Evolutionary conservation across 345 rosid species (phyloP).

Genomic region (Nasturtium officinale): DNA sequence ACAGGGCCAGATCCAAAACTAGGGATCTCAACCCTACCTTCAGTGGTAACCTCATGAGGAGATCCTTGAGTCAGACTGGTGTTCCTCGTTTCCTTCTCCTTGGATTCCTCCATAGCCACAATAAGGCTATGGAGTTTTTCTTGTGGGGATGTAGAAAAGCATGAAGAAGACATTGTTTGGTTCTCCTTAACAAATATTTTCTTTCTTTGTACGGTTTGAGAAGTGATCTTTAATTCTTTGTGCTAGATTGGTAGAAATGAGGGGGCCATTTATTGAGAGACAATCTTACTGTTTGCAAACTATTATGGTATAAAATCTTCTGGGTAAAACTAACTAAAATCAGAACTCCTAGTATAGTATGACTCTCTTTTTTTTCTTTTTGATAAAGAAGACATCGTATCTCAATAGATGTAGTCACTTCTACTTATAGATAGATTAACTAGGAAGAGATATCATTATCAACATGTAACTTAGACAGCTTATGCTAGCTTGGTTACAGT

Average conservation of each 20-base stretch:
- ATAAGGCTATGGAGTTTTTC: neutral
- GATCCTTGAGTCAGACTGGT: neutral
- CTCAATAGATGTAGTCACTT: constrained; percentile 6
- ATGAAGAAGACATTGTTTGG: constrained; percentile 2
- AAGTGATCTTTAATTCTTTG: constrained; percentile 23
- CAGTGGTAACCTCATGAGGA: constrained; percentile 25
- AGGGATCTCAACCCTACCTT: constrained; percentile 14
- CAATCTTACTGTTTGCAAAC: neutral
- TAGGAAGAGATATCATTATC: too few species aligned
- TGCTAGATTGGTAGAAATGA: too few species aligned
- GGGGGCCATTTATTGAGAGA: too few species aligned
- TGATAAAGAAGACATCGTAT: neutral
- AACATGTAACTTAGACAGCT: too few species aligned
- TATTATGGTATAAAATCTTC: constrained; percentile 40
- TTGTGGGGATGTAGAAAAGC: constrained; percentile 13
- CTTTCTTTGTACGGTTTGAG: neutral
- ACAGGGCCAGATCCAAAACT: constrained; percentile 15
- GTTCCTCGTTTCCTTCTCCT: constrained; percentile 13
- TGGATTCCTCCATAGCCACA: constrained; percentile 4
- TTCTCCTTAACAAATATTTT: constrained; percentile 18
- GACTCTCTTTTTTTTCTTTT: too few species aligned
- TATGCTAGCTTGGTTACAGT: too few species aligned
- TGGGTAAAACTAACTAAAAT: neutral
- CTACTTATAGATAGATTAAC: neutral
- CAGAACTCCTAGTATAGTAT: neutral